Base-by-base conservation (phyloP, 2,329 filamentous ascomycete genomes). In the Fragosphaeria purpurea region DNA sequence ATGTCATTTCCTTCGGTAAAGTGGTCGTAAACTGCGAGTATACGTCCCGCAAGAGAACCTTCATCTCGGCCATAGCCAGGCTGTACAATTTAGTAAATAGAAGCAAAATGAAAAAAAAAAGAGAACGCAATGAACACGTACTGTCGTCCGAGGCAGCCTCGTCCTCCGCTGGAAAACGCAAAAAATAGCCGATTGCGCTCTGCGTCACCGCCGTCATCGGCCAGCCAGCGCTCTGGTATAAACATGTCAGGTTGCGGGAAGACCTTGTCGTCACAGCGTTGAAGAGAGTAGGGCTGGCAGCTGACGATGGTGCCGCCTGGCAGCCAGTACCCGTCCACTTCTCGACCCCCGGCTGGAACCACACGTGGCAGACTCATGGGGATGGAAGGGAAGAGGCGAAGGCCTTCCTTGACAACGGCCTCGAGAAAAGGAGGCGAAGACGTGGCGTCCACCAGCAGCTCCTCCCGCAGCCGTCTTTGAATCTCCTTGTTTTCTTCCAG, bases 161-260 rank as follows among this genome's bases (percentile, higher is more conserved):
- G 68, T 0, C 79, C 81, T 2, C 82, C 82, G 44, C 70, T 76
- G 5, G 80, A 75, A 67, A 86, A 85, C 0, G 82, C 75, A 67
- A 84, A 84, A 59, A 82, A 77, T 5, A 79, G 60, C 42, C 77
- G 69, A 57, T 78, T 77, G 52, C 79, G 71, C 59, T 91, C 85
- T 53, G 83, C 74, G 58, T 91, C 87, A 1, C 85, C 87, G 44
- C 82, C 75, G 7, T 76, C 87, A 41, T 82, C 75, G 7, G 76
- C 79, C 57, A 95, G 77, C 90, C 90, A 96, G 57, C 90, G 76
- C 50, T 90, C 86, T 0, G 90, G 90, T 44, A 82, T 73, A 60
- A 89, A 96, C 6, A 65, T 67, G 53, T 95, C 85, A 0, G 88
- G 85, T 41, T 88, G 75, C 1, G 84, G 80, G 63, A 93, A 97